Evolutionary conservation across 805 yeast genomes (phyloP), one percentile per base, ranked within the genome.

Genomic region (Wickerhamomyces strasburgensis): DNA sequence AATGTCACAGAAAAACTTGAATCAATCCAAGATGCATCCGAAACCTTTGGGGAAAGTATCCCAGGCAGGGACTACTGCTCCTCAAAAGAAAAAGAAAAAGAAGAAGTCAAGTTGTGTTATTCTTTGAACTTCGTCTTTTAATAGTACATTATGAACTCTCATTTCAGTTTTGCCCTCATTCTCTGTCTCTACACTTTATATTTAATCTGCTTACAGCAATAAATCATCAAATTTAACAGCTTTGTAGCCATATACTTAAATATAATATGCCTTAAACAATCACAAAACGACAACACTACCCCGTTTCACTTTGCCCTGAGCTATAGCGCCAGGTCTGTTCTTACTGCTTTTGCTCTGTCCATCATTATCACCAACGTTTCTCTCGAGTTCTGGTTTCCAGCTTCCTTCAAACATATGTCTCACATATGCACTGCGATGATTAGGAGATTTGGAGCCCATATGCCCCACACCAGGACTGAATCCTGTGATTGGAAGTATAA

Each of bases 401-500:
- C 71, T 63, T 4, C 85, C 85, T 61, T 70, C 73, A 51, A 80
- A 80, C 70, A 68, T 66, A 52, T 80, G 87, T 42, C 71, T 64
- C 3, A 72, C 83, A 47, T 72, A 77, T 1, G 85, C 84, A 57
- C 70, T 50, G 10, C 62, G 63, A 52, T 78, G 68, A 2, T 40
- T 40, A 3, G 57, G 52, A 6, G 52, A 38, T 35, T 67, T 58
- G 1, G 84, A 64, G 2, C 85, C 85, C 85, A 79, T 80, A 46
- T 77, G 84, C 3, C 77, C 76, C 23, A 79, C 84, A 35, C 76
- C 82, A 0, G 87, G 86, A 44, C 78, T 69, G 51, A 80, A 80
- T 13, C 78, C 64, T 1, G 86, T 80, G 39, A 80, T 80, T 24
- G 94, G 94, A 38, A 84, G 62, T 1, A 84, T 68, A 56, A 84